Evolutionary conservation across 805 yeast species (phyloP).

Genomic region (Cyberlindnera misumaiensis): DNA sequence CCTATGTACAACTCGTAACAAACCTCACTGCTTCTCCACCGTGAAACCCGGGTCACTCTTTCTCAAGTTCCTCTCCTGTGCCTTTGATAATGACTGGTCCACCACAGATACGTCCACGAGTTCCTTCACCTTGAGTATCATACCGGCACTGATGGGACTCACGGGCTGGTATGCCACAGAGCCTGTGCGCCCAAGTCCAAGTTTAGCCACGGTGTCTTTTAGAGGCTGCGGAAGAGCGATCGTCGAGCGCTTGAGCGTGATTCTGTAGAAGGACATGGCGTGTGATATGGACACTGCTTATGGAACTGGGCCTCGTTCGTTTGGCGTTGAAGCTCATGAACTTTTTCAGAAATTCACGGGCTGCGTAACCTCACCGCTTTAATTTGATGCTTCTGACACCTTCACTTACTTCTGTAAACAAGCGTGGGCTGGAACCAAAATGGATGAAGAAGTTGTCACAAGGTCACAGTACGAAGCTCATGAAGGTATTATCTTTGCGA

Average conservation of each 20-base stretch:
- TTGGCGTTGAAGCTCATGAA: neutral
- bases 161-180: constrained; percentile 67
- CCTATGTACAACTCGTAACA: neutral
- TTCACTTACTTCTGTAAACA: too few species aligned
- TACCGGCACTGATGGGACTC: constrained; percentile 78
- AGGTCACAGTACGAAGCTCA: constrained; percentile 35
- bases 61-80: constrained; percentile 47
- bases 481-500: constrained; percentile 58
- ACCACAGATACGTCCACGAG: constrained; percentile 75
- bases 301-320: neutral
- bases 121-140: constrained; percentile 77
- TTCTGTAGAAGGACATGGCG: constrained; percentile 45
- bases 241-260: constrained; percentile 73
- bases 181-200: constrained; percentile 74
- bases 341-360: constrained; percentile 1
- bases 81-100: constrained; percentile 41
- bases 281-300: neutral
- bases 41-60: constrained; percentile 57
- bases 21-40: constrained; percentile 28
- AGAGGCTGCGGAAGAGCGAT: constrained; percentile 75
- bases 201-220: constrained; percentile 55
- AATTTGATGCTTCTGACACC: too few species aligned
- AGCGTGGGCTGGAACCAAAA: neutral
- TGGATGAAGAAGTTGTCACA: constrained; percentile 2
- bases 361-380: neutral